Evolutionary conservation across 2,329 filamentous ascomycete genomes (phyloP).

Genomic region (Pseudogymnoascus sp.): DNA sequence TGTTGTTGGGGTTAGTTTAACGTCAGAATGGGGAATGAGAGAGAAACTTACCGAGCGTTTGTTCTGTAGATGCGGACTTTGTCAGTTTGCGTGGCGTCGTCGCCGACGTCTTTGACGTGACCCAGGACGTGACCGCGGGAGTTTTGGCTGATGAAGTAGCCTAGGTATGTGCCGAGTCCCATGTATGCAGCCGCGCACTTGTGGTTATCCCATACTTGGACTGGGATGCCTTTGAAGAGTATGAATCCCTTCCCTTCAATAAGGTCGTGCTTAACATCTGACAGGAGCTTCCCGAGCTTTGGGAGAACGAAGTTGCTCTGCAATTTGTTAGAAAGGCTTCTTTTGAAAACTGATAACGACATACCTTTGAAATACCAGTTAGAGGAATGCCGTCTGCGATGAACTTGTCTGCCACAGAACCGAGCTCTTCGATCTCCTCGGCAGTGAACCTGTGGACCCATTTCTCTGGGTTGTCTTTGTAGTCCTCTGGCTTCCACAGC

Average conservation of each 20-base stretch:
- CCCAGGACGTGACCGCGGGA: conserved; percentile 77
- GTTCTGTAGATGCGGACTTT: conserved; percentile 87
- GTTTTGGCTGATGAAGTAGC: conserved; percentile 86
- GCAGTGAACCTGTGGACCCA: conserved; percentile 68
- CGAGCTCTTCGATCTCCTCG: conserved; percentile 62
- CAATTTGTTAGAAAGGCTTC: conserved; percentile 13
- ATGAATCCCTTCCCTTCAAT: conserved; percentile 85
- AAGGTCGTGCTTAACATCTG: conserved; percentile 55
- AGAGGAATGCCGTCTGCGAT: conserved; percentile 58
- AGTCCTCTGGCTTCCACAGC: conserved; percentile 55
- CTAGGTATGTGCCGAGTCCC: conserved; percentile 77
- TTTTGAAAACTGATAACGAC: neutral
- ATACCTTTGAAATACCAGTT: conserved; percentile 61
- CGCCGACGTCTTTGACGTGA: conserved; percentile 83
- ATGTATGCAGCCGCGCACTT: conserved; percentile 88
- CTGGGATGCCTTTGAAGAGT: conserved; percentile 80
- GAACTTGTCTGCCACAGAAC: conserved; percentile 61
- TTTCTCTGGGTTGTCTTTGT: conserved; percentile 28
- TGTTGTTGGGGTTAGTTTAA: conserved; percentile 21
- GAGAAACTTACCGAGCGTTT: conserved; percentile 52
- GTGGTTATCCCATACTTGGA: conserved; percentile 65
- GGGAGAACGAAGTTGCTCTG: conserved; percentile 54
- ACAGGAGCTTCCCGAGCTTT: conserved; percentile 47
- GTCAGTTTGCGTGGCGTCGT: conserved; percentile 74
- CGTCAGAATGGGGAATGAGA: neutral